phyloP scores from a whole-genome alignment of 2,329 filamentous ascomycete genomes.

The Claviceps humidiphila region DNA sequence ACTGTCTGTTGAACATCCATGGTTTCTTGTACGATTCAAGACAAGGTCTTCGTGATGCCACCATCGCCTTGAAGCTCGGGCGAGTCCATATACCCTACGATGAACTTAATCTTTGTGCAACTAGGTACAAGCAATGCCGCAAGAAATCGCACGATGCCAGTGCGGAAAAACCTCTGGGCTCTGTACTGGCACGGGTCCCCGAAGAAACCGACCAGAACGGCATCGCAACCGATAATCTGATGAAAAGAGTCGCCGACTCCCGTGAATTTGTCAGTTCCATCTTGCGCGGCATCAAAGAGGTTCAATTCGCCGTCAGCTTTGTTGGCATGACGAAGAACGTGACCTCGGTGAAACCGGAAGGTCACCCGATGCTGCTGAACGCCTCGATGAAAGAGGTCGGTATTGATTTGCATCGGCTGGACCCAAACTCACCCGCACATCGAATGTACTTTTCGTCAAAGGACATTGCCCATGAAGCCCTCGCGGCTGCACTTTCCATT shows the following conservation, averaged over 20 bases:
- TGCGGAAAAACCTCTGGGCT: conserved; percentile 36
- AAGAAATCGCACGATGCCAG: conserved; percentile 22
- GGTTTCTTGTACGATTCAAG: conserved; percentile 75
- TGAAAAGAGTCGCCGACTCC: conserved; percentile 78
- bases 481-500: conserved; percentile 83
- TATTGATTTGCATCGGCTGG: conserved; percentile 79
- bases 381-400: conserved; percentile 94
- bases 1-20: conserved; percentile 78
- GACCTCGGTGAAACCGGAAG: conserved; percentile 49
- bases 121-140: conserved; percentile 37
- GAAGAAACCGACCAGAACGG: conserved; percentile 59
- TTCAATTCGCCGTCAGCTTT: conserved; percentile 89
- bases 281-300: conserved; percentile 83
- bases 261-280: conserved; percentile 87
- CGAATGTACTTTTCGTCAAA: conserved; percentile 95
- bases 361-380: conserved; percentile 66
- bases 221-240: conserved; percentile 53
- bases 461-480: conserved; percentile 87
- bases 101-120: conserved; percentile 55
- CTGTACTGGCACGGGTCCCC: conserved; percentile 59
- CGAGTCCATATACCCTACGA: conserved; percentile 84
- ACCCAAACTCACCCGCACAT: conserved; percentile 85
- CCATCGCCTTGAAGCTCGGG: conserved; percentile 81
- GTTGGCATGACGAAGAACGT: conserved; percentile 76
- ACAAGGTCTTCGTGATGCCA: conserved; percentile 79